Base-by-base conservation (phyloP, 805 yeast genomes). In the Soucietia sequanensis region DNA sequence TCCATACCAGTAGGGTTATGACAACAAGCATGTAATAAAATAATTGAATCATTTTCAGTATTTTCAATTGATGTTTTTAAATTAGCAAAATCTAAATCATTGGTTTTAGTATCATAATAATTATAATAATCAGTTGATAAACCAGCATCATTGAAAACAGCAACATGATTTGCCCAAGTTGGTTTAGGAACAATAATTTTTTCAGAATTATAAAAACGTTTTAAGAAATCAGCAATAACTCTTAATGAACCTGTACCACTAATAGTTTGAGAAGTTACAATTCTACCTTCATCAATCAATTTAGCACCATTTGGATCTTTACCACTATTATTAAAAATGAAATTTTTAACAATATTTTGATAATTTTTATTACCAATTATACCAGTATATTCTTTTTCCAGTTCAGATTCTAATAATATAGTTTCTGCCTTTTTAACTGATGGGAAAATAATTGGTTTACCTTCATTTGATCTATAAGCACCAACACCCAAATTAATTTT, bases 1-100 rank as follows among this genome's bases (percentile, higher is more conserved):
- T 90, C 97, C 59, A 90, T 80, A 45, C 97, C 98, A 13, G 97
- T 91, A 36, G 98, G 98, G 70, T 90, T 91, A 69, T 90, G 97
- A 53, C 96, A 93, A 58, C 96, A 89, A 6, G 96, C 96, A 62
- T 90, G 98, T 41, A 90, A 74, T 37, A 90, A 70, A 15, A 89
- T 81, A 34, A 78, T 75, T 15, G 82, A 69, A 18, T 84, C 86
- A 22, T 65, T 65, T 20, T 75, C 75, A 25, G 81, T 80, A 23
- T 59, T 52, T 16, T 66, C 50, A 31, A 89, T 62, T 34, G 86
- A 85, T 22, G 58, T 57, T 33, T 84, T 55, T 69, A 88, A 68
- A 31, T 81, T 80, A 18, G 72, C 80, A 43, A 80, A 67, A 57
- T 84, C 84, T 42, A 90, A 68, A 10, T 75, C 72, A 52, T 84